Conservation (phyloP, 345 rosid species). For the Arabis alpina region DNA sequence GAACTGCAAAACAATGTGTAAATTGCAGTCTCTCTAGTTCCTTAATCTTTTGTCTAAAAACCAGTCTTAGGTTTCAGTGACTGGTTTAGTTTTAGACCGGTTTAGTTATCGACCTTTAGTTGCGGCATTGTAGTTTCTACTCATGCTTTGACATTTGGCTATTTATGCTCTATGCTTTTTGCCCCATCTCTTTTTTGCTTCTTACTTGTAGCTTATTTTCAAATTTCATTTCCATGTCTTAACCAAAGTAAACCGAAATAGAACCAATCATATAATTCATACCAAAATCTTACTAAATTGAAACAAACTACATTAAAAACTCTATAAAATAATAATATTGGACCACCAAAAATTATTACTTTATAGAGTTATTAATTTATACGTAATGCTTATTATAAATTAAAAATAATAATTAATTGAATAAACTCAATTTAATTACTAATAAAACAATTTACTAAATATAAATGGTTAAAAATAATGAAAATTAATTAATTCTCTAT, state of each 20-base stretch:
- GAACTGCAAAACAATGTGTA: slow-evolving; percentile 38
- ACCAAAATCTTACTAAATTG: not conserved
- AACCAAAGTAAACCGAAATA: not conserved
- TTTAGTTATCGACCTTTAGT: not conserved
- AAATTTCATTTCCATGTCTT: not conserved
- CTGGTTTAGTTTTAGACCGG: not conserved
- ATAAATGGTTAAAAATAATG: no score
- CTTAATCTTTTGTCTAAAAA: slow-evolving; percentile 10
- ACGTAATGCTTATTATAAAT: no score
- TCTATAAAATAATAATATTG: no score
- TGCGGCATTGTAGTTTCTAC: slow-evolving; percentile 10
- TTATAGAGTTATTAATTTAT: no score
- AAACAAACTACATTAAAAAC: no score
- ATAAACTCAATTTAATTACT: no score
- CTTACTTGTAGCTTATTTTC: not conserved
- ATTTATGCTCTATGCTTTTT: slow-evolving; percentile 22
- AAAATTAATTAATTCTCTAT: no score
- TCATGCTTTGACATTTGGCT: slow-evolving; percentile 31
- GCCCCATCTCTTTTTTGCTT: slow-evolving; percentile 6
- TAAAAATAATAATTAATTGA: no score
- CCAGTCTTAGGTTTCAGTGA: slow-evolving; percentile 16
- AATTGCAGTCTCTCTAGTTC: slow-evolving; percentile 31
- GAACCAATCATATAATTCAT: not conserved
- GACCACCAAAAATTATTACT: no score
- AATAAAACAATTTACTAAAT: no score